Conservation (phyloP, 768 basidiomycete genomes). For the Leccinellum rugosiceps region DNA sequence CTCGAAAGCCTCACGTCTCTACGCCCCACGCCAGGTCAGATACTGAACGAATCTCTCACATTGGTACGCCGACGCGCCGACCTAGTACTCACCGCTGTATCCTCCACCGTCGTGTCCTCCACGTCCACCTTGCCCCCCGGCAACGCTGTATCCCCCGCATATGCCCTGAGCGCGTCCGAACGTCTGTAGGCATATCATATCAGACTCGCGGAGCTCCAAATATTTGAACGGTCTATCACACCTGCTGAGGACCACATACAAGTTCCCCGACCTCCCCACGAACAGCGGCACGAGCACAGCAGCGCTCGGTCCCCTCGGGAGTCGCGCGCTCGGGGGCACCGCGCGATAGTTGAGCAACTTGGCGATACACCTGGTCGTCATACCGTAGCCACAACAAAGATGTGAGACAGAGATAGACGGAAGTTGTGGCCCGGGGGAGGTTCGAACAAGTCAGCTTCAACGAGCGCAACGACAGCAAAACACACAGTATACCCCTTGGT, state of each 20-base stretch:
- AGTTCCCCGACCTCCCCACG: constrained; percentile 76
- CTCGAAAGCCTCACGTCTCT: constrained; percentile 89
- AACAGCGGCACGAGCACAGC: constrained; percentile 85
- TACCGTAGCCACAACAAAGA: too few species aligned
- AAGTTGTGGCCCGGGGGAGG: neutral
- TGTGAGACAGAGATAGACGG: neutral
- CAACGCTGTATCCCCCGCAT: constrained; percentile 85
- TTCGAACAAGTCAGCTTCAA: neutral
- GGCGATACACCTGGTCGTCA: constrained; percentile 19
- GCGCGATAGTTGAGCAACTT: constrained; percentile 28
- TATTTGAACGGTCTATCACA: constrained; percentile 38
- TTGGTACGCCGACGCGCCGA: neutral
- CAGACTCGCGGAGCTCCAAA: neutral
- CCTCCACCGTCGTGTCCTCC: constrained; percentile 65
- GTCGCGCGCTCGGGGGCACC: constrained; percentile 29
- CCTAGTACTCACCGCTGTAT: constrained; percentile 65
- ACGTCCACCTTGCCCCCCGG: constrained; percentile 83
- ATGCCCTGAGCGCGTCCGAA: constrained; percentile 66
- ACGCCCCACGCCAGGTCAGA: neutral
- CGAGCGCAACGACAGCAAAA: neutral
- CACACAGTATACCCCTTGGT: constrained; percentile 17
- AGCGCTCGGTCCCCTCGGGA: constrained; percentile 60
- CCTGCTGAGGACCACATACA: constrained; percentile 85
- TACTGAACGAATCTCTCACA: neutral
- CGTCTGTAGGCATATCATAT: constrained; percentile 44